A percentile compares a stretch with the other conserved stretches of the same genome.
These are phyloP conservation scores for Stereum hirsutum DNA, from an alignment of 1,284 basidiomycete species.

Conservation along the genomic window DNA sequence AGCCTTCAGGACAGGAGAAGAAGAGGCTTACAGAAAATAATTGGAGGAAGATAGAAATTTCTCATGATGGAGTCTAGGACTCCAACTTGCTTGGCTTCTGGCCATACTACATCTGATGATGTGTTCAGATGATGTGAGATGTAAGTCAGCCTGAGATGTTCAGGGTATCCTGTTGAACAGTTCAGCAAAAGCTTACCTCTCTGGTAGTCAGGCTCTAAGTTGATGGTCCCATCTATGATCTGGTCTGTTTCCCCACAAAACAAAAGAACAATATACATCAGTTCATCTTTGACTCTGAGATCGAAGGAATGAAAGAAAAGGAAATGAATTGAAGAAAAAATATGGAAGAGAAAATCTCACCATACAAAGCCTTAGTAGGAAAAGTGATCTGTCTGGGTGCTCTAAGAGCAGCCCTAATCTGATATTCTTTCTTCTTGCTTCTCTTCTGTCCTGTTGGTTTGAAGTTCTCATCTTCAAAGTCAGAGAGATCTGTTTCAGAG, in stretches of 20 bases:
- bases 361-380: slow-evolving; percentile 55
- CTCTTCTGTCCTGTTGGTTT: slow-evolving; percentile 12
- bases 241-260: too few relatives aligned
- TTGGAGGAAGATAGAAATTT: slow-evolving; percentile 40
- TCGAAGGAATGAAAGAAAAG: too few relatives aligned
- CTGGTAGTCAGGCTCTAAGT: slow-evolving; percentile 69
- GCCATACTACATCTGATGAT: slow-evolving; percentile 59
- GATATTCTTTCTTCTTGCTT: slow-evolving; percentile 27
- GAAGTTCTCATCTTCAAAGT: slow-evolving; percentile 20
- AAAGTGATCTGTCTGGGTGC: slow-evolving; percentile 59
- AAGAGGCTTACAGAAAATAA: slow-evolving; percentile 61
- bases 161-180: not conserved
- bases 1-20: not conserved
- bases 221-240: slow-evolving; percentile 45
- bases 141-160: not conserved
- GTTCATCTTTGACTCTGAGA: not conserved
- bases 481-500: slow-evolving; percentile 31
- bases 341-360: too few relatives aligned
- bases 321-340: too few relatives aligned
- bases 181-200: slow-evolving; percentile 37
- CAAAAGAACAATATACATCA: not conserved
- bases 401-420: slow-evolving; percentile 45
- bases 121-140: not conserved
- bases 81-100: slow-evolving; percentile 26
- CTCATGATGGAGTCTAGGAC: slow-evolving; percentile 33